Base-by-base conservation (phyloP, 2,329 filamentous ascomycete genomes). In the Microdochium trichocladiopsis region DNA sequence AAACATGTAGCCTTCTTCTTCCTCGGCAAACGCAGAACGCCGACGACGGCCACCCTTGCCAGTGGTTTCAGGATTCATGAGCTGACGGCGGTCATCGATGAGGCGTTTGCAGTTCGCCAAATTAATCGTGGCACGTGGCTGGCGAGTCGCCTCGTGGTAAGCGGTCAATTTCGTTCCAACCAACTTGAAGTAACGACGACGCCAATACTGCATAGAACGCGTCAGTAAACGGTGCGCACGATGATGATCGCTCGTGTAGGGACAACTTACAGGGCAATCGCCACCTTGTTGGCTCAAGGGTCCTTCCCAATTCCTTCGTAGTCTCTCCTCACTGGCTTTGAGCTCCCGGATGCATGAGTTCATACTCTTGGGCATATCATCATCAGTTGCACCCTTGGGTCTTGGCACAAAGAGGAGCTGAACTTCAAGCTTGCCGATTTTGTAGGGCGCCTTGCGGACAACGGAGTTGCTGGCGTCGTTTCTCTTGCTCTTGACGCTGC, bases 281-380 rank as follows among this genome's bases (percentile, higher is more conserved):
- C 94, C 94, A 66, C 94, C 94, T 72, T 99, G 94, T 68, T 99
- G 94, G 67, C 92, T 96, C 54, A 99, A 75, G 63, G 88, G 85
- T 25, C 94, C 93, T 69, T 99, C 93, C 77, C 83, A 95, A 61
- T 84, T 87, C 56, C 87, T 84, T 49, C 86, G 79, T 56, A 88
- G 81, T 56, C 88, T 80, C 66, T 88, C 87, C 67, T 96, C 91
- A 2, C 93, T 91, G 50, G 93, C 90, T 70, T 88, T 90, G 72
- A 99, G 84, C 73, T 97, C 94, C 18, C 94, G 83, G 60, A 97
- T 88, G 68, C 91, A 96, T 45, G 90, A 88, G 70, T 94, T 95
- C 92, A 99, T 96, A 75, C 92, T 96, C 84, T 97, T 97, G 51
- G 94, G 94, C 90, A 99, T 96, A 60, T 97, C 93, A 16, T 96